phyloP scores from a whole-genome alignment of 1,284 basidiomycete genomes.

The Xerocomus minutiporus region DNA sequence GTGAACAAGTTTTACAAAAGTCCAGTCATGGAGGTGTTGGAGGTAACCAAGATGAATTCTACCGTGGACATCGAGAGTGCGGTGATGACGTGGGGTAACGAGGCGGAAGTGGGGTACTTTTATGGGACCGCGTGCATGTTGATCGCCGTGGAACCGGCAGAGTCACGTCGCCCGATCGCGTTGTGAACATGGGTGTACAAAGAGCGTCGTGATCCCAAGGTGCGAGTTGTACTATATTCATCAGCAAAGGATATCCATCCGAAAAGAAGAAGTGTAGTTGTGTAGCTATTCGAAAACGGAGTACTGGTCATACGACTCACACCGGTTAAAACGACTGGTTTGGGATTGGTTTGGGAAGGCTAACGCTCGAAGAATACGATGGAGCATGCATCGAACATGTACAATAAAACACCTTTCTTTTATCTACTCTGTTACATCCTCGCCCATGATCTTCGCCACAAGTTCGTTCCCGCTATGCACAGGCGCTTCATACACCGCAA shows the following conservation, averaged over 20 bases:
- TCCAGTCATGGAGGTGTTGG: constrained; percentile 9
- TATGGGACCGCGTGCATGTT: constrained; percentile 16
- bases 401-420: too few species aligned
- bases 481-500: constrained; percentile 79
- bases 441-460: constrained; percentile 67
- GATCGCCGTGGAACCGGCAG: constrained; percentile 3
- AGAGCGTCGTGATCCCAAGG: background rate
- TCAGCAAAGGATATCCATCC: too few species aligned
- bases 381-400: too few species aligned
- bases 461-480: constrained; percentile 67
- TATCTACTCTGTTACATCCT: constrained; percentile 33
- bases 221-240: too few species aligned
- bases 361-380: too few species aligned
- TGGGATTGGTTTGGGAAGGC: too few species aligned
- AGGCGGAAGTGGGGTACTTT: background rate
- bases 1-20: background rate
- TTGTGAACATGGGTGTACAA: background rate
- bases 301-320: too few species aligned
- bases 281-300: too few species aligned
- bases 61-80: background rate
- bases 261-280: too few species aligned
- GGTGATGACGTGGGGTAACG: background rate
- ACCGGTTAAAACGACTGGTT: too few species aligned
- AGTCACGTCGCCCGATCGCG: background rate
- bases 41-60: constrained; percentile 10